These are phyloP conservation scores for Herpetomonas samuelpessoai DNA, from an alignment of 208 protist genomes.

Conservation along the genomic window DNA sequence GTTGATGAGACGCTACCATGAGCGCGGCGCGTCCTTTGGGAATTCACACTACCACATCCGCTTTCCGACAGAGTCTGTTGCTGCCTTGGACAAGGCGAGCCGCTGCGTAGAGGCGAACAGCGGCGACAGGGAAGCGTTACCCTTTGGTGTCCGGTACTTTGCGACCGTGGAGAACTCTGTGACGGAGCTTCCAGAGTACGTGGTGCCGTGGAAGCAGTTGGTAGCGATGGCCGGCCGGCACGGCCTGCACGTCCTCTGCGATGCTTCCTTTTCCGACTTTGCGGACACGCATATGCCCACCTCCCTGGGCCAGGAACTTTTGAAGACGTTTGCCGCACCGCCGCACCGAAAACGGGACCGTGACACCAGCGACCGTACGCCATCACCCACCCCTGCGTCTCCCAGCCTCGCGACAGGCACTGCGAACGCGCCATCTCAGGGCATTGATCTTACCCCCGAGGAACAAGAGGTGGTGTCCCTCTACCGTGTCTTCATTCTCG, in stretches of 20 bases:
- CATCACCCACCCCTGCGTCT: no score
- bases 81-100: constrained; percentile 1
- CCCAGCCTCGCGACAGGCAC: no score
- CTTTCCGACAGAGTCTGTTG: constrained; percentile 32
- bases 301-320: constrained; percentile 26
- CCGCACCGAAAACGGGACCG: neutral
- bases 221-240: constrained; percentile 34
- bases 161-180: constrained; percentile 65
- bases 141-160: constrained; percentile 61
- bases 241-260: constrained; percentile 34
- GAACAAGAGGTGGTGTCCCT: constrained; percentile 45
- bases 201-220: constrained; percentile 69
- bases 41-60: constrained; percentile 44
- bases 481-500: constrained; percentile 67
- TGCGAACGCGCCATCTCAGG: constrained; percentile 20
- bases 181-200: constrained; percentile 58
- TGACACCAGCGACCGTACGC: no score
- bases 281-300: constrained; percentile 36
- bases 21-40: constrained; percentile 39
- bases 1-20: constrained; percentile 26
- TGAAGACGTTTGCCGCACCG: neutral
- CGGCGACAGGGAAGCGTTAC: neutral
- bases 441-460: constrained; percentile 19
- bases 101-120: neutral
- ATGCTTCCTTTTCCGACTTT: constrained; percentile 45